These are phyloP conservation scores for Rhodocollybia butyracea DNA, from an alignment of 768 basidiomycete species.

Conservation along the genomic window DNA sequence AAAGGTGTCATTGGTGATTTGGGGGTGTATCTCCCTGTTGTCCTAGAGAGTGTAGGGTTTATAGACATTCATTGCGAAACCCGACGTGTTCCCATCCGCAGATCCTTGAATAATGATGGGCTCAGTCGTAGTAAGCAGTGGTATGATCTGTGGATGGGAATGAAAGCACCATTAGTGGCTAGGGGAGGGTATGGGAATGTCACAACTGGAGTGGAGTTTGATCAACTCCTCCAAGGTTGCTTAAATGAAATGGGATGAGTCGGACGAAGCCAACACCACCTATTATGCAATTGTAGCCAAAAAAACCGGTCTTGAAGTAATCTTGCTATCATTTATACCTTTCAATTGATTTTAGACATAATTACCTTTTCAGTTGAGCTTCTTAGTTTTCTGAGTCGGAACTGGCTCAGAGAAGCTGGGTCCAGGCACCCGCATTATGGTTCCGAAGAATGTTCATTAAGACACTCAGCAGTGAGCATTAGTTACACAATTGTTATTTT, in stretches of 20 bases:
- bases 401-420: too few species aligned
- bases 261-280: neutral
- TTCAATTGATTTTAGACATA: too few species aligned
- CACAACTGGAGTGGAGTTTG: slow-evolving; percentile 10
- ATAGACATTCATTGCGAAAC: neutral
- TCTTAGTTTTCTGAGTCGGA: too few species aligned
- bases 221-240: neutral
- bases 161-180: slow-evolving; percentile 18
- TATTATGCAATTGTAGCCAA: neutral
- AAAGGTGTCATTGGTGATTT: slow-evolving; percentile 13
- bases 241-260: slow-evolving; percentile 5
- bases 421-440: too few species aligned
- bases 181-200: slow-evolving; percentile 15
- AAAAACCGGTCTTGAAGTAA: too few species aligned
- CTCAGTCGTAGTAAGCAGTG: neutral
- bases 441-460: too few species aligned
- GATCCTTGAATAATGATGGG: neutral
- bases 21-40: neutral
- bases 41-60: neutral
- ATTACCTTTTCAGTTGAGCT: too few species aligned
- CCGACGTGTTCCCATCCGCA: neutral
- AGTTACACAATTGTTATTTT: too few species aligned
- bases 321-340: too few species aligned
- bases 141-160: slow-evolving; percentile 12
- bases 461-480: too few species aligned